phyloP scores from a whole-genome alignment of 2,329 filamentous ascomycete species.

The Hirsutella minnesotensis region DNA sequence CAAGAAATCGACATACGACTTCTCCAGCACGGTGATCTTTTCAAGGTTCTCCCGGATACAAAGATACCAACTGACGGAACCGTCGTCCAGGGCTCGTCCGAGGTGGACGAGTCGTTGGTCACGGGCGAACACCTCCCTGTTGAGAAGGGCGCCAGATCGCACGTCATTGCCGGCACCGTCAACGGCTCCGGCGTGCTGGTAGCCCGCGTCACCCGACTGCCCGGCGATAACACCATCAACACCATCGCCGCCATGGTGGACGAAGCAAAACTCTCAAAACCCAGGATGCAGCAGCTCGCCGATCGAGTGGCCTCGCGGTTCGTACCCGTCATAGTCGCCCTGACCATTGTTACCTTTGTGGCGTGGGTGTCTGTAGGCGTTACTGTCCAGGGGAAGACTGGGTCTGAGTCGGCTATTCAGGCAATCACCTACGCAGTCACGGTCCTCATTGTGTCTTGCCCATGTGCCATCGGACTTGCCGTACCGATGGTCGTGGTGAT shows the following conservation, averaged over 20 bases:
- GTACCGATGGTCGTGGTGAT: conserved; percentile 73
- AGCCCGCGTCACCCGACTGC: conserved; percentile 46
- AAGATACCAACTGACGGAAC: conserved; percentile 58
- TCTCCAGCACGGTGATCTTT: conserved; percentile 58
- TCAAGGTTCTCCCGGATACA: conserved; percentile 49
- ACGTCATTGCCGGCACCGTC: conserved; percentile 55
- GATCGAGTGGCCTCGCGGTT: conserved; percentile 58
- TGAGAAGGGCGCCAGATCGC: conserved; percentile 39
- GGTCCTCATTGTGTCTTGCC: conserved; percentile 64
- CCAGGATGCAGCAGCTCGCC: conserved; percentile 55
- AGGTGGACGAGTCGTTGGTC: conserved; percentile 67
- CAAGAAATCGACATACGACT: conserved; percentile 51
- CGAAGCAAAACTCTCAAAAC: conserved; percentile 55
- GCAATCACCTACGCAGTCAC: conserved; percentile 64
- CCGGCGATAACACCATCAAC: conserved; percentile 60
- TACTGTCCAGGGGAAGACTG: conserved; percentile 22
- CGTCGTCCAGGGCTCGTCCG: conserved; percentile 48
- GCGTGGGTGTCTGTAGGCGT: conserved; percentile 54
- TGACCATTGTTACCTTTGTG: conserved; percentile 49
- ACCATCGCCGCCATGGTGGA: conserved; percentile 61
- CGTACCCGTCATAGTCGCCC: conserved; percentile 48
- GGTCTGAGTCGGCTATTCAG: conserved; percentile 37
- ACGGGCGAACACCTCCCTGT: conserved; percentile 59
- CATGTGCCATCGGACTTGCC: conserved; percentile 62
- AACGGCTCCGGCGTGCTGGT: conserved; percentile 53